Percentiles rank a stretch among this genome's conserved stretches.
phyloP scores from a whole-genome alignment of 108 stramenopile genomes.

The Nannochloropsis oceanica region DNA sequence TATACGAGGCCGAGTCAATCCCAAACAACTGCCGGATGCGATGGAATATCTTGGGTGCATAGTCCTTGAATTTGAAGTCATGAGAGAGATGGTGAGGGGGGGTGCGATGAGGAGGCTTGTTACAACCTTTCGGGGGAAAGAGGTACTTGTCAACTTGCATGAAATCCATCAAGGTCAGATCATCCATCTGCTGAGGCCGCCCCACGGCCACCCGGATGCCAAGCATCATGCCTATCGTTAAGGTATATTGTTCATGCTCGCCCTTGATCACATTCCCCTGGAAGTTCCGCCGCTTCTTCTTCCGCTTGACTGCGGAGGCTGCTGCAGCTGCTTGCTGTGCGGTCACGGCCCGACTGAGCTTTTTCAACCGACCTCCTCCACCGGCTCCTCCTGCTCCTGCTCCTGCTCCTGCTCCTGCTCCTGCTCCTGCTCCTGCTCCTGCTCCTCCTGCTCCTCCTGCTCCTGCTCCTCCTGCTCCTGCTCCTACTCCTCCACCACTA shows the following conservation, averaged over 20 bases:
- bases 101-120: conserved; percentile 17
- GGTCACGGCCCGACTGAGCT: background rate
- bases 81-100: conserved; percentile 82
- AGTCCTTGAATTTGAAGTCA: conserved; percentile 99
- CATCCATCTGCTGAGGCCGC: background rate
- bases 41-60: conserved; percentile 34
- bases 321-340: background rate
- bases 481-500: too few relatives aligned
- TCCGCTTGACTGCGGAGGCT: background rate
- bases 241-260: conserved; percentile 76
- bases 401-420: background rate
- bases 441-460: background rate
- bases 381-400: background rate
- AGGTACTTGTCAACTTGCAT: conserved; percentile 73
- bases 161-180: conserved; percentile 51
- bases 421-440: too few relatives aligned
- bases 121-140: conserved; percentile 66
- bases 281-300: background rate
- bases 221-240: conserved; percentile 93
- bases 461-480: background rate
- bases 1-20: conserved; percentile 44
- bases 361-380: background rate
- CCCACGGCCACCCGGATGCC: conserved; percentile 72
- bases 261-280: conserved; percentile 76
- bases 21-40: conserved; percentile 31